Evolutionary conservation across 129 eudicot genomes (phyloP), one percentile per base, ranked within the genome.

Genomic region (Arctium lappa): DNA sequence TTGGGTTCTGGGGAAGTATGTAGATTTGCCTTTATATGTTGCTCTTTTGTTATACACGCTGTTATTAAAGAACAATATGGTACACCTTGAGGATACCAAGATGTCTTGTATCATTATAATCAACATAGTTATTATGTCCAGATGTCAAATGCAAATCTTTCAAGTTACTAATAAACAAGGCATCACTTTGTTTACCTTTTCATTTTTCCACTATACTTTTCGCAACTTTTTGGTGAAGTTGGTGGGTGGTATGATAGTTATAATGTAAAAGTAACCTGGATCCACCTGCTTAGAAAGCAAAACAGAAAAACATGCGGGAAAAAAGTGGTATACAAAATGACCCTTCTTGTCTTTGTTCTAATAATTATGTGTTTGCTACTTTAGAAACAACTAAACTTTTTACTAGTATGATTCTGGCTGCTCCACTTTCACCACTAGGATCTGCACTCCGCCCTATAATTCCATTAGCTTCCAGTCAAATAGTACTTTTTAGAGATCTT

Each of bases 251-350:
- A 42, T 80, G 83, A 79, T 79, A 69, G 76, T 71, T 80, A 48
- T 80, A 31, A 37, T 46, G 36, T 15, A 82, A 68, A 75, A 36
- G 76, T 76, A 46, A 53, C 75, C 86, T 69, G 77, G 81, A 83
- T 70, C 77, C 73, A 53, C 63, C 63, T 76, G 72, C 77, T 69
- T 76, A 69, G 83, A 56, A 84, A 84, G 66, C 78, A 77, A 72
- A 78, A 79, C 87, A 84, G 80, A 79, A 79, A 79, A 84, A 79
- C 87, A 84, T 79, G 81, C 86, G 29, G 72, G 68, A 42, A 78
- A 50, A 78, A 73, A 73, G 80, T 84, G 79, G 32, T 22, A 69
- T 40, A 36, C 80, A 84, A 38, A 72, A 22, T 78, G 87, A 74
- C 84, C 87, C 75, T 50, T 68, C 6, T 79, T 84, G 87, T 84